These are phyloP conservation scores for Quercus gilva DNA, from an alignment of 306 rosid genomes.

Conservation along the genomic window DNA sequence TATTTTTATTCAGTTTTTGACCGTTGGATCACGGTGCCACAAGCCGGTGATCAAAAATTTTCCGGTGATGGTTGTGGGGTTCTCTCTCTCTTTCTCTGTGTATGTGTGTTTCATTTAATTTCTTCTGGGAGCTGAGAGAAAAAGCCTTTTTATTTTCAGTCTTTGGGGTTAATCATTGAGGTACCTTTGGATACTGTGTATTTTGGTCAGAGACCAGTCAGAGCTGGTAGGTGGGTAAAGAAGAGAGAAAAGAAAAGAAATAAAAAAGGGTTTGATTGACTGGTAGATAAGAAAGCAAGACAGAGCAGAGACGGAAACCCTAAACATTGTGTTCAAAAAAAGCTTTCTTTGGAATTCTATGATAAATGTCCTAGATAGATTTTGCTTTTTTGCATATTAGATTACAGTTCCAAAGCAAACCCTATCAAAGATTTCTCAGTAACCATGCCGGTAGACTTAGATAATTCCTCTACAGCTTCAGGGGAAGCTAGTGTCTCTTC, in stretches of 20 bases:
- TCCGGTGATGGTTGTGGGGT: slow-evolving; percentile 6
- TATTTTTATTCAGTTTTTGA: slow-evolving; percentile 11
- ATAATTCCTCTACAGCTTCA: slow-evolving; percentile 72
- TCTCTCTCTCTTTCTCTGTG: too few species aligned
- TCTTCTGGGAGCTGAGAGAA: slow-evolving; percentile 20
- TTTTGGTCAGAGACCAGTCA: slow-evolving; percentile 53
- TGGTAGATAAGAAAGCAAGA: slow-evolving; percentile 49
- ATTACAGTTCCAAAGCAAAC: slow-evolving; percentile 13
- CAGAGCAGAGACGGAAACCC: slow-evolving; percentile 29
- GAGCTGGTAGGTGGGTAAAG: slow-evolving; percentile 62
- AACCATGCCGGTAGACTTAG: slow-evolving; percentile 67
- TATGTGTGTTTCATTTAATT: neutral
- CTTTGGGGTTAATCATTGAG: slow-evolving; percentile 51
- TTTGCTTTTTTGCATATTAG: slow-evolving; percentile 24
- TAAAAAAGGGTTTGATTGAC: slow-evolving; percentile 42
- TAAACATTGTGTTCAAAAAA: slow-evolving; percentile 29
- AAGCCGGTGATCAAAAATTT: slow-evolving; percentile 7
- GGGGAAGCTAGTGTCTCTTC: slow-evolving; percentile 86
- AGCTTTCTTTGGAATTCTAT: slow-evolving; percentile 32
- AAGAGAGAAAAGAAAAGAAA: slow-evolving; percentile 12
- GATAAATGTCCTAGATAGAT: slow-evolving; percentile 36
- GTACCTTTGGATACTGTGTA: slow-evolving; percentile 46
- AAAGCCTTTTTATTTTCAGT: slow-evolving; percentile 23
- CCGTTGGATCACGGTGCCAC: slow-evolving; percentile 28
- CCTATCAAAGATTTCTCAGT: slow-evolving; percentile 6